Evolutionary conservation across 345 rosid genomes (phyloP).

Genomic region (Arabidopsis suecica): DNA sequence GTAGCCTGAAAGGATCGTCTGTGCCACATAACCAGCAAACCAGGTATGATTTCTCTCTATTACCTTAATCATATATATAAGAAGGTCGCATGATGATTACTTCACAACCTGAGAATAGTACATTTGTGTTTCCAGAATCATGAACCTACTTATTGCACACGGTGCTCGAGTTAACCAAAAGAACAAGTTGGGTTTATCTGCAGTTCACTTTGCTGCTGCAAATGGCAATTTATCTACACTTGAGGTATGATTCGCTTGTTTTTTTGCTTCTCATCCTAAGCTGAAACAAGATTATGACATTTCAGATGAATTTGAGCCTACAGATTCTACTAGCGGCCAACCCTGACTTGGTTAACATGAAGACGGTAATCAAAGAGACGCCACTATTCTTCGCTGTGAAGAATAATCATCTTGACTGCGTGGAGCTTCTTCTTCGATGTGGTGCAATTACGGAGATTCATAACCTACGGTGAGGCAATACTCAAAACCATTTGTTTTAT

Average conservation of each 20-base stretch:
- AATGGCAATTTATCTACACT: slow-evolving; percentile 75
- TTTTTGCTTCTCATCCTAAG: slow-evolving; percentile 7
- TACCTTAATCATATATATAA: slow-evolving; percentile 1
- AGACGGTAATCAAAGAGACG: slow-evolving; percentile 73
- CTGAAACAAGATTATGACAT: slow-evolving; percentile 26
- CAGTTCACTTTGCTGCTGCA: slow-evolving; percentile 78
- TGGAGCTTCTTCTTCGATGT: slow-evolving; percentile 64
- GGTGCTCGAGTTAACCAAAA: slow-evolving; percentile 66
- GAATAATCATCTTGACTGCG: slow-evolving; percentile 73
- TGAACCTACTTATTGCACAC: slow-evolving; percentile 61
- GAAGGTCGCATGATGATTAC: not conserved
- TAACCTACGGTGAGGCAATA: slow-evolving; percentile 70
- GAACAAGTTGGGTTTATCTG: slow-evolving; percentile 73
- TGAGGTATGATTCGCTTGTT: slow-evolving; percentile 50
- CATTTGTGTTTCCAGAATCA: slow-evolving; percentile 54
- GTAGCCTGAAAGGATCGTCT: slow-evolving; percentile 63
- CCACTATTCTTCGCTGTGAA: slow-evolving; percentile 82
- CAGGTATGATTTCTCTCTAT: slow-evolving; percentile 53
- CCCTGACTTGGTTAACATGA: slow-evolving; percentile 57
- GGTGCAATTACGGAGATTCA: slow-evolving; percentile 78
- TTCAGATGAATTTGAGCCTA: slow-evolving; percentile 34
- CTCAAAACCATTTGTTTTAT: slow-evolving; percentile 21
- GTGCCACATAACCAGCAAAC: slow-evolving; percentile 61
- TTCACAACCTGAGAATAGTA: slow-evolving; percentile 21
- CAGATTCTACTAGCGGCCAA: slow-evolving; percentile 62